phyloP scores from a whole-genome alignment of 352 stramenopile species.

The Phytopythium mirpurense region DNA sequence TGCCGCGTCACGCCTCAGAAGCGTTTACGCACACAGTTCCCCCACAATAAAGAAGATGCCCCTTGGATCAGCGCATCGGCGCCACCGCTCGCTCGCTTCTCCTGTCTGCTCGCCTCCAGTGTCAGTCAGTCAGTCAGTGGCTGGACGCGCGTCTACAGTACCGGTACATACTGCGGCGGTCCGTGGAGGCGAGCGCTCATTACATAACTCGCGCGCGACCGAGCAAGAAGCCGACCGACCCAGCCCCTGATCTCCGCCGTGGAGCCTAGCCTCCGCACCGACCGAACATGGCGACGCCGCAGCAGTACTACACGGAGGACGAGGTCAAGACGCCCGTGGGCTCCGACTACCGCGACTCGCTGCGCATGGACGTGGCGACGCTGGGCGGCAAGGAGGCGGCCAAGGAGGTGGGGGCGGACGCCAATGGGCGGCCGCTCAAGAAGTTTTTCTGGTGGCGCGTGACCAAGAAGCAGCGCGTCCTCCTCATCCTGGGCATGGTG shows the following conservation, averaged over 20 bases:
- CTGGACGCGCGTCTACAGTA: too few relatives aligned
- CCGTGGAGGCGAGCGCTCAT: too few relatives aligned
- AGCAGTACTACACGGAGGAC: conserved; percentile 8
- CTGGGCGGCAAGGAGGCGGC: conserved; percentile 21
- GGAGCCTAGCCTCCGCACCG: too few relatives aligned
- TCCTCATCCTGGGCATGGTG: conserved; percentile 30
- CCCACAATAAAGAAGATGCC: too few relatives aligned
- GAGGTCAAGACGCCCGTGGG: conserved; percentile 2
- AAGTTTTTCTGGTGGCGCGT: conserved; percentile 55
- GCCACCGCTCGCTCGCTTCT: too few relatives aligned
- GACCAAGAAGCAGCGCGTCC: conserved; percentile 46
- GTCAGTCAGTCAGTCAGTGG: too few relatives aligned
- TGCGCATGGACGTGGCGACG: conserved; percentile 3
- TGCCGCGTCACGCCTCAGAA: too few relatives aligned
- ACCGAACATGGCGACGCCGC: not conserved
- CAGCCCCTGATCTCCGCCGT: not conserved
- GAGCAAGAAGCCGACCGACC: not conserved
- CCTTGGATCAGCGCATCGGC: too few relatives aligned
- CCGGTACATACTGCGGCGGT: too few relatives aligned
- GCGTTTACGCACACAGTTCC: too few relatives aligned
- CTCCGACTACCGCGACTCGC: conserved; percentile 6
- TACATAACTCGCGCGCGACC: conserved; percentile 2
- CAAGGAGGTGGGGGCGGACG: conserved; percentile 30
- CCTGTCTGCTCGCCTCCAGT: not conserved
- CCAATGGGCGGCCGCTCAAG: conserved; percentile 15